phyloP scores from a whole-genome alignment of 129 eudicot species.

The Smallanthus sonchifolius region DNA sequence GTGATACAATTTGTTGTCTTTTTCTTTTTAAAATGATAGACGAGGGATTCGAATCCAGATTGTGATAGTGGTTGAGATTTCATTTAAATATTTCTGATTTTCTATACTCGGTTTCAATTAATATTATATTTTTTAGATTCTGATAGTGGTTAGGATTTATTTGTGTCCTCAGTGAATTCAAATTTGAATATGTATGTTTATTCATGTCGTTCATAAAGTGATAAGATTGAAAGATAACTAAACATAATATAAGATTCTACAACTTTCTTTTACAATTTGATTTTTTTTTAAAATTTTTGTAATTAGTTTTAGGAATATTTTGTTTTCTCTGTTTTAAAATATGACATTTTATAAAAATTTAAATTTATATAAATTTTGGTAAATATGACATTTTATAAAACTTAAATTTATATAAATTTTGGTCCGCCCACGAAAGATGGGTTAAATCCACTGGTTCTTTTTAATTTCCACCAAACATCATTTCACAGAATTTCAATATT shows the following conservation, averaged over 20 bases:
- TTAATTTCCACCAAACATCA: no score
- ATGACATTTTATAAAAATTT: no score
- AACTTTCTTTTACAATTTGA: no score
- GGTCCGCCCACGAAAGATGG: no score
- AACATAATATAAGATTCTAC: no score
- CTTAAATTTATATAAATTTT: no score
- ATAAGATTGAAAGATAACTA: background rate
- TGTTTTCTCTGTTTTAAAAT: no score
- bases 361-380: no score
- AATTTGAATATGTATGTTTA: background rate
- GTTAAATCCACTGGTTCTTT: no score
- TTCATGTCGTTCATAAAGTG: background rate
- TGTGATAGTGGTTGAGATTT: slow-evolving; percentile 18
- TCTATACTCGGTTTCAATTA: background rate
- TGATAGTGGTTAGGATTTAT: background rate
- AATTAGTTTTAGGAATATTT: no score
- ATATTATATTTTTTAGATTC: background rate
- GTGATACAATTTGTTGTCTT: background rate
- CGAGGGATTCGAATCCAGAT: slow-evolving; percentile 3
- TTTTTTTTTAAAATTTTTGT: background rate
- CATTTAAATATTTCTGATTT: background rate
- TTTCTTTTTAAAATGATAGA: background rate
- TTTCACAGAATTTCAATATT: no score
- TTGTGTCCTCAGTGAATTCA: background rate
- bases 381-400: no score